These are phyloP conservation scores for Trichoderma polysporum DNA, from an alignment of 2,329 filamentous ascomycete genomes.

Conservation along the genomic window DNA sequence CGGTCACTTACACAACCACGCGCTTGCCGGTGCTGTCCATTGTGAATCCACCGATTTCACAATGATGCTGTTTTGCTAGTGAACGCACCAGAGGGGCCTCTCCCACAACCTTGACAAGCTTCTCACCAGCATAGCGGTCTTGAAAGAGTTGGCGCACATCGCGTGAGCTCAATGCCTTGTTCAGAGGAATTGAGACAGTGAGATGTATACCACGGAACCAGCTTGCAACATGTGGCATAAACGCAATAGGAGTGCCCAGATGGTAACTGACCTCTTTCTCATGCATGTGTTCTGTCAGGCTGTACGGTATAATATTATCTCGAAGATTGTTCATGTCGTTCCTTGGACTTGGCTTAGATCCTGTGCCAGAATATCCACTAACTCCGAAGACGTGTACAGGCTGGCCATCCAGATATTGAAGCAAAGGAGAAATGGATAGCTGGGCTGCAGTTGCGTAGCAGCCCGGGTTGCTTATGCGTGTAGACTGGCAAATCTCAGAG, in stretches of 20 bases:
- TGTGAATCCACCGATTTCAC: slow-evolving; percentile 80
- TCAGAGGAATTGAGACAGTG: slow-evolving; percentile 88
- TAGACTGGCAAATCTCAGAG: slow-evolving; percentile 72
- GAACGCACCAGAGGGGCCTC: neutral
- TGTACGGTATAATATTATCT: slow-evolving; percentile 86
- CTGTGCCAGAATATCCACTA: slow-evolving; percentile 89
- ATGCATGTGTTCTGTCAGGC: slow-evolving; percentile 81
- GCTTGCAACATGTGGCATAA: slow-evolving; percentile 82
- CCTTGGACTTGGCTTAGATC: slow-evolving; percentile 91
- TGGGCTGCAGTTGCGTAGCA: slow-evolving; percentile 95
- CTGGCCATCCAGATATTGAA: too few relatives aligned
- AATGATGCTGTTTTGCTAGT: slow-evolving; percentile 60
- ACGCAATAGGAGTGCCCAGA: slow-evolving; percentile 71
- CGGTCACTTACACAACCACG: neutral
- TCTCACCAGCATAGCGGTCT: slow-evolving; percentile 71
- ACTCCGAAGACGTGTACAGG: slow-evolving; percentile 63
- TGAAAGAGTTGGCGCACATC: slow-evolving; percentile 95
- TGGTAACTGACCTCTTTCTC: slow-evolving; percentile 85
- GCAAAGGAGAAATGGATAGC: slow-evolving; percentile 72
- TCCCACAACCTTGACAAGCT: neutral
- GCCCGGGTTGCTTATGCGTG: slow-evolving; percentile 85
- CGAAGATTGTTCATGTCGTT: slow-evolving; percentile 78
- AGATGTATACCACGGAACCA: slow-evolving; percentile 97
- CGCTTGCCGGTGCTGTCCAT: neutral
- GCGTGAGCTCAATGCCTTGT: slow-evolving; percentile 81